Evolutionary conservation across 495 filamentous ascomycete species (phyloP), one percentile per base, ranked within the genome.

Genomic region (Xylaria cubensis): DNA sequence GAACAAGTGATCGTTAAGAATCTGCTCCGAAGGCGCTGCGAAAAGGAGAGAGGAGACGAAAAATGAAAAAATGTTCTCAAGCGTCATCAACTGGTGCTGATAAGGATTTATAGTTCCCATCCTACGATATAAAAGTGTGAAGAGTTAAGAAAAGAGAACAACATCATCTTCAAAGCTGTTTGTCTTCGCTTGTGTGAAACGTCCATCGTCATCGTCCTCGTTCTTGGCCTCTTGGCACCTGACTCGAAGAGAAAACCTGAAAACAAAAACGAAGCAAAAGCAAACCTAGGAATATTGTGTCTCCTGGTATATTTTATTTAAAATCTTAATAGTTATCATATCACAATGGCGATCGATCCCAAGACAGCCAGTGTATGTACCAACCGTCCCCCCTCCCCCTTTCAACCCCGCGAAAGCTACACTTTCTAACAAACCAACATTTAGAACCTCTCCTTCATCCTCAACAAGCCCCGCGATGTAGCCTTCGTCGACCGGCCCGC

Each of bases 371-470:
- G 77, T 72, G 77, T 79, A 36, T 41, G 77, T 78, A 34, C 34
- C 65, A n/a, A 58, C 72, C 4, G 21, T 13, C 67, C 62, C 55
- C 55, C 39, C 0, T 46, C 15, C 21, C 41, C 12, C 34, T 36
- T n/a, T 17, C 69, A 51, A 13, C 24, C 17, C 29, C 26, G 19
- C 51, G 19, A 63, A 63, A 39, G 7, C 26, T 26, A 24, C 0
- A 7, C 15, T 7, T 24, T 24, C 42, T 67, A 64, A 70, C 64
- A n/a, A n/a, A 12, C 67, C 68, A 64, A 68, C 72, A 72, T 53
- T 24, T 41, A 97, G 93, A 97, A 97, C 84, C 90, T 92, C 70
- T 97, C 94, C 64, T 97, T 97, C 83, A 83, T 97, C 76, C 89
- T 97, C 71, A 88, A 93, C 81, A 90, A 91, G 69, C 84, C 90